These are phyloP conservation scores for Acmispon strigosus DNA, from an alignment of 306 rosid genomes.

Conservation along the genomic window DNA sequence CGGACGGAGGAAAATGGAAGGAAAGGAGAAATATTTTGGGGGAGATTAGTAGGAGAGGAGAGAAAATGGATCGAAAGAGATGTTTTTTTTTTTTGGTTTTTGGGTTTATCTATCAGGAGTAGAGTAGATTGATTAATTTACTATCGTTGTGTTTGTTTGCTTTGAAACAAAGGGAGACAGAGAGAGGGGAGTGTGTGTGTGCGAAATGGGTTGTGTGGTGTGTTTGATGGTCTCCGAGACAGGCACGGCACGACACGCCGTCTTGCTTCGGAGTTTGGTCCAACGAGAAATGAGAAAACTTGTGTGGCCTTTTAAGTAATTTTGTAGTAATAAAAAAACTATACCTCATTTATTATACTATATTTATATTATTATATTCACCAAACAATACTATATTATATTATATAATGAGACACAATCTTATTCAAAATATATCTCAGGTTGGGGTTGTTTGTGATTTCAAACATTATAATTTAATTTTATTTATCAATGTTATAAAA, in stretches of 20 bases:
- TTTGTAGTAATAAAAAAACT: too few relatives aligned
- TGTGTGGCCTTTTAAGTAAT: neutral
- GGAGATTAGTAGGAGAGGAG: neutral
- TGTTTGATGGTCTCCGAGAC: neutral
- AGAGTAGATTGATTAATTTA: neutral
- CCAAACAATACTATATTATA: too few relatives aligned
- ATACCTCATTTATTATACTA: too few relatives aligned
- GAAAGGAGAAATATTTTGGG: neutral
- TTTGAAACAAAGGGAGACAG: neutral
- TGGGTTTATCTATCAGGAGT: neutral
- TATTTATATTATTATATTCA: too few relatives aligned
- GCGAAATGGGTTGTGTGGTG: neutral
- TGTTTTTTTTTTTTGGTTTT: neutral
- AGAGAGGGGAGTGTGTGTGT: neutral
- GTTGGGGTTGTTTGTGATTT: too few relatives aligned
- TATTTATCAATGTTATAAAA: too few relatives aligned
- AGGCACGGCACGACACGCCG: neutral
- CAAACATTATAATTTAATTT: too few relatives aligned
- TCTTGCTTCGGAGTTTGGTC: neutral
- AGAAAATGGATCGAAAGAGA: slow-evolving; percentile 6
- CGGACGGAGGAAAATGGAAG: slow-evolving; percentile 6
- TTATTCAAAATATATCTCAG: too few relatives aligned
- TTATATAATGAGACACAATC: too few relatives aligned
- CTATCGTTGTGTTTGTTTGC: neutral
- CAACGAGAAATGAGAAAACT: neutral